Conservation (phyloP, 2,329 filamentous ascomycete species). For the Trichoderma breve region DNA sequence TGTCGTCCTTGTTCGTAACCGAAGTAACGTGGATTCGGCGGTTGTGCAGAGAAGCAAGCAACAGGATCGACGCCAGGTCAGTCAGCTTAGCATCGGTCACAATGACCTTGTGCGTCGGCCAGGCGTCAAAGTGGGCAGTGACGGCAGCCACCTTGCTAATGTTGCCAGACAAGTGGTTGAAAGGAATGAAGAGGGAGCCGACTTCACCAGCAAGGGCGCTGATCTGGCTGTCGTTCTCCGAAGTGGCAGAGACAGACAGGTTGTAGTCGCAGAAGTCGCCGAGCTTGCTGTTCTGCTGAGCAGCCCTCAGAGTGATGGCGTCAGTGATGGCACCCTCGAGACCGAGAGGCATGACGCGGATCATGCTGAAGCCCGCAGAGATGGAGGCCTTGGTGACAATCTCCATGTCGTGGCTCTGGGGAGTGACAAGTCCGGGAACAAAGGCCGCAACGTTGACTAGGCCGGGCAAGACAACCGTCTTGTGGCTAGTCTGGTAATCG, state of each 20-base stretch:
- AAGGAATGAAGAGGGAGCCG: constrained; percentile 77
- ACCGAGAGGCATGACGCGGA: constrained; percentile 74
- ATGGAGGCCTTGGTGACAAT: constrained; percentile 70
- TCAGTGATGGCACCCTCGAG: constrained; percentile 71
- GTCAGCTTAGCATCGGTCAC: constrained; percentile 78
- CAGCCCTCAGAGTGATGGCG: constrained; percentile 65
- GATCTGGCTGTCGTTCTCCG: constrained; percentile 59
- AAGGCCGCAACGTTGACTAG: constrained; percentile 79
- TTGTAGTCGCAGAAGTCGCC: constrained; percentile 76
- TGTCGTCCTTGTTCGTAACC: constrained; percentile 76
- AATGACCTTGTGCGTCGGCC: constrained; percentile 76
- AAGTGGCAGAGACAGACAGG: constrained; percentile 24
- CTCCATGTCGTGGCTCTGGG: constrained; percentile 66
- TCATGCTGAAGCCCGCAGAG: constrained; percentile 74
- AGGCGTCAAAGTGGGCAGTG: constrained; percentile 73
- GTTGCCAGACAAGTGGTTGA: constrained; percentile 77
- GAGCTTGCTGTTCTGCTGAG: constrained; percentile 67
- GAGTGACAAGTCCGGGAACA: constrained; percentile 67
- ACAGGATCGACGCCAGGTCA: constrained; percentile 75
- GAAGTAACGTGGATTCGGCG: constrained; percentile 77
- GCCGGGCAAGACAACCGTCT: constrained; percentile 69
- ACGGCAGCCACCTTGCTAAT: constrained; percentile 81
- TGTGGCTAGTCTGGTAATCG: constrained; percentile 90
- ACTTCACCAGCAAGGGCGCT: constrained; percentile 70
- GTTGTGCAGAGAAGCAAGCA: constrained; percentile 74